phyloP scores from a whole-genome alignment of 2,329 filamentous ascomycete genomes.

The Cladosporium sp. region DNA sequence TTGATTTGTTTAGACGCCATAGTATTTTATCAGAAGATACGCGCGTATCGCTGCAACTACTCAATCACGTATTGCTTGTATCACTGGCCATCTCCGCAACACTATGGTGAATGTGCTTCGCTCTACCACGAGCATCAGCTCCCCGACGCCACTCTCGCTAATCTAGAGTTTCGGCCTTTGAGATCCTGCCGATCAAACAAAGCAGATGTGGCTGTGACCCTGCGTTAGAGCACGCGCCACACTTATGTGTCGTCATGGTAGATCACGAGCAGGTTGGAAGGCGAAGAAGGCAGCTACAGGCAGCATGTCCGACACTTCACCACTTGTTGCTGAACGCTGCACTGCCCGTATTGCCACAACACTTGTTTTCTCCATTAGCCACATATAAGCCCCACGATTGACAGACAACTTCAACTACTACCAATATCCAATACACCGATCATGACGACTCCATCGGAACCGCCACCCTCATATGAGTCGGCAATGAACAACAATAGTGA shows the following conservation, averaged over 20 bases:
- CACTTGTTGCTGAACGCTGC: neutral
- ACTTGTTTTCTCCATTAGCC: too few species aligned
- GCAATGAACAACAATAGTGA: neutral
- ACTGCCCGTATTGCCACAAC: neutral
- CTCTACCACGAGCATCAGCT: too few species aligned
- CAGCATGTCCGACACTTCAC: neutral
- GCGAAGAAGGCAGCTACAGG: neutral
- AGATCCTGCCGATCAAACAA: neutral
- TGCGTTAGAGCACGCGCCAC: neutral
- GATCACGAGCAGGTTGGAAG: neutral
- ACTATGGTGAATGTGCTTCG: too few species aligned
- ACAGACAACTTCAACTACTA: neutral
- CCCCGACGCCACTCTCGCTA: neutral
- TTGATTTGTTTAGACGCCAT: too few species aligned
- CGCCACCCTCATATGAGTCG: conserved; percentile 9
- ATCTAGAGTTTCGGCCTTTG: conserved; percentile 1
- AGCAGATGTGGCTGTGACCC: neutral
- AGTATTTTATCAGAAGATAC: too few species aligned
- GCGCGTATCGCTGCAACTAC: too few species aligned
- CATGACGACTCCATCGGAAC: conserved; percentile 4
- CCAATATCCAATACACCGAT: neutral
- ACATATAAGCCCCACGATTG: neutral
- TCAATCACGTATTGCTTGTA: too few species aligned
- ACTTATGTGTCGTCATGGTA: neutral
- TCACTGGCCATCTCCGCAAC: too few species aligned